Percentiles rank a stretch among this genome's conserved stretches.
Evolutionary conservation across 2,329 filamentous ascomycete genomes (phyloP).

Genomic region (Penicillium sp.): DNA sequence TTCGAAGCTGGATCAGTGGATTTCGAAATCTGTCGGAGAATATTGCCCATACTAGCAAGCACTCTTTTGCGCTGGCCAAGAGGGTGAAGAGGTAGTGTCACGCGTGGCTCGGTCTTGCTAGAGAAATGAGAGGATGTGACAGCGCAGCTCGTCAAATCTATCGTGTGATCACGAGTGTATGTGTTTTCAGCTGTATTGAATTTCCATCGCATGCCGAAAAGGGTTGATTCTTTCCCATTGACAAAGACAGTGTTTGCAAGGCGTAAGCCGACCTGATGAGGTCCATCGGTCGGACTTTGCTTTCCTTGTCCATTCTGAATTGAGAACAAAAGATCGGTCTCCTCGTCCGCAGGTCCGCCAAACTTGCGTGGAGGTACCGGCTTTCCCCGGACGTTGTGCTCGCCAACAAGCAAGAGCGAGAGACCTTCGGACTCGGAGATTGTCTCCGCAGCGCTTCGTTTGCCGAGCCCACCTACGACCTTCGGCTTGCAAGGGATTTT

Average conservation of each 20-base stretch:
- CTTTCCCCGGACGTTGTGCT: constrained; percentile 26
- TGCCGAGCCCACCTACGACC: background rate
- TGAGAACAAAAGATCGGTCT: constrained; percentile 30
- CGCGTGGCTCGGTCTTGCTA: constrained; percentile 12
- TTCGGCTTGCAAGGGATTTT: constrained; percentile 23
- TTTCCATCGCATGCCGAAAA: constrained; percentile 33
- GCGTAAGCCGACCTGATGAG: constrained; percentile 35
- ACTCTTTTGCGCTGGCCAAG: constrained; percentile 35
- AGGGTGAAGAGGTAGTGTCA: constrained; percentile 31
- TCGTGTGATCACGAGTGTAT: constrained; percentile 21
- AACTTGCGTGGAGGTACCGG: constrained; percentile 23
- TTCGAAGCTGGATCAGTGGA: constrained; percentile 22
- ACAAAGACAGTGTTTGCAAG: constrained; percentile 39
- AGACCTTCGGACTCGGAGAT: constrained; percentile 29
- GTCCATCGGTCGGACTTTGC: background rate
- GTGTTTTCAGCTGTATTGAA: constrained; percentile 14
- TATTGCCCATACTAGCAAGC: constrained; percentile 40
- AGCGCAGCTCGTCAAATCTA: constrained; percentile 29
- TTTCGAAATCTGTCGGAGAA: constrained; percentile 37
- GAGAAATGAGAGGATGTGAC: constrained; percentile 17
- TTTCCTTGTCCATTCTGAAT: constrained; percentile 8
- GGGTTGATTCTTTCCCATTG: constrained; percentile 38
- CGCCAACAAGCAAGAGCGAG: constrained; percentile 27
- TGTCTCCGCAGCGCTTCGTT: background rate
- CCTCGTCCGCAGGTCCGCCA: constrained; percentile 25